Percentiles rank a stretch among this genome's conserved stretches.
phyloP scores from a whole-genome alignment of 345 rosid species.

The Linum trigynum region DNA sequence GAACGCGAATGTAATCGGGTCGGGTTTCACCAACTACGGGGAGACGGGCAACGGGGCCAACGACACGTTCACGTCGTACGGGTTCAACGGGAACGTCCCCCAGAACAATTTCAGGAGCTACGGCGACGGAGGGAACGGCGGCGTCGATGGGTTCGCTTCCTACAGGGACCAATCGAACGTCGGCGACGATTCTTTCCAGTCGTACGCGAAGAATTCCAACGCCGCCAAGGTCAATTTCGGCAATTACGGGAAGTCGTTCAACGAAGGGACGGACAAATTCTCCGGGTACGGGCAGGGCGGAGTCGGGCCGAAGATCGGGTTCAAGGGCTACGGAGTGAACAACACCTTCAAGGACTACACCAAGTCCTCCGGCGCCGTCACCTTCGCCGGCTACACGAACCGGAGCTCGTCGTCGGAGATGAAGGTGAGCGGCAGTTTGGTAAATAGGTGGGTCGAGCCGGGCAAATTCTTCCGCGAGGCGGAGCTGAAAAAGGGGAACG shows the following conservation, averaged over 20 bases:
- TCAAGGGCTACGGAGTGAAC: slow-evolving; percentile 44
- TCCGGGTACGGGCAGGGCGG: slow-evolving; percentile 47
- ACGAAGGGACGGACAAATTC: slow-evolving; percentile 48
- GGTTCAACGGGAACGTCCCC: slow-evolving; percentile 49
- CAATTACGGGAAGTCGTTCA: slow-evolving; percentile 50
- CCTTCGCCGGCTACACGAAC: slow-evolving; percentile 40
- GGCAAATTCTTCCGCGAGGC: slow-evolving; percentile 80
- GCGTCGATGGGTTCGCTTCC: slow-evolving; percentile 33
- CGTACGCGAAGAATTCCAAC: slow-evolving; percentile 54
- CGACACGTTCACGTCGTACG: slow-evolving; percentile 65
- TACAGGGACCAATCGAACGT: slow-evolving; percentile 53
- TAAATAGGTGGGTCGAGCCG: slow-evolving; percentile 67
- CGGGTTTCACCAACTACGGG: slow-evolving; percentile 58
- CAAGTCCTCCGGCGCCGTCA: slow-evolving; percentile 34
- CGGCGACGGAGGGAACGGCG: slow-evolving; percentile 40
- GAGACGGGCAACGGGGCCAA: slow-evolving; percentile 44
- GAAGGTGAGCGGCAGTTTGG: slow-evolving; percentile 26
- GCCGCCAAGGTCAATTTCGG: slow-evolving; percentile 31
- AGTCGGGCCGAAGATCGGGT: slow-evolving; percentile 23
- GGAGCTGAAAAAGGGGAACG: slow-evolving; percentile 48
- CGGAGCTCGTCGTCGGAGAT: slow-evolving; percentile 8
- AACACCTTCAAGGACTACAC: slow-evolving; percentile 47
- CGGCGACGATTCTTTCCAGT: slow-evolving; percentile 51
- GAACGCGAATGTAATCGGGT: slow-evolving; percentile 52
- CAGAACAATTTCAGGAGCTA: slow-evolving; percentile 54